phyloP scores from a whole-genome alignment of 176 grass and related monocot genomes.

The Thalia dealbata region DNA sequence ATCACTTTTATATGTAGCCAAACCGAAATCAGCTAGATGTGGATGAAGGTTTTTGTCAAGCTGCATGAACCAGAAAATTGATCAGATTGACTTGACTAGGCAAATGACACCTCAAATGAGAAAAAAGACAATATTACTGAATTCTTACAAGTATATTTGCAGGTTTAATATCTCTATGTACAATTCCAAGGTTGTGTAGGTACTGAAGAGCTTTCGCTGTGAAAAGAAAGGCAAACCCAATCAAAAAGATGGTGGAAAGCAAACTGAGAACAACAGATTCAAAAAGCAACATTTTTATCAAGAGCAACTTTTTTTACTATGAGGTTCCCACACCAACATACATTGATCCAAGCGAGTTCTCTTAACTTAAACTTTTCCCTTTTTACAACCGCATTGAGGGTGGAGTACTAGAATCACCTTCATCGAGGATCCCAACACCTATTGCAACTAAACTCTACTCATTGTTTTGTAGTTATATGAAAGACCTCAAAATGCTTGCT shows the following conservation, averaged over 20 bases:
- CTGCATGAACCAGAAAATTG: constrained; percentile 28
- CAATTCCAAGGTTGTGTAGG: constrained; percentile 51
- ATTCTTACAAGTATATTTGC: constrained; percentile 92
- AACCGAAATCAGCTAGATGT: constrained; percentile 83
- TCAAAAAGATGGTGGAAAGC: neutral
- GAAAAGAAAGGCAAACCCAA: constrained; percentile 14
- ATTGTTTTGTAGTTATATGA: no score
- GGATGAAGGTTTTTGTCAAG: constrained; percentile 64
- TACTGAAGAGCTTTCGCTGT: constrained; percentile 75
- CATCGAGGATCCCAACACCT: no score
- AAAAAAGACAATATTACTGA: constrained; percentile 11
- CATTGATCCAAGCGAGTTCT: neutral
- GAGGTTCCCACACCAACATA: neutral
- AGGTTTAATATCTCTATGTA: constrained; percentile 94
- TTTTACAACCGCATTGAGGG: no score
- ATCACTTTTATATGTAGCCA: constrained; percentile 89
- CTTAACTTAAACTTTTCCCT: no score
- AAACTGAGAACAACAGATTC: neutral
- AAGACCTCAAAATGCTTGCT: no score
- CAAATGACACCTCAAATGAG: constrained; percentile 1
- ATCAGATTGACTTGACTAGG: constrained; percentile 10
- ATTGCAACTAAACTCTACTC: no score
- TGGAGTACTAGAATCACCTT: no score
- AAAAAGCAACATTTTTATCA: constrained; percentile 5
- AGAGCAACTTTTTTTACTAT: neutral